phyloP scores from a whole-genome alignment of 805 yeast genomes.

The Metschnikowia lunata region DNA sequence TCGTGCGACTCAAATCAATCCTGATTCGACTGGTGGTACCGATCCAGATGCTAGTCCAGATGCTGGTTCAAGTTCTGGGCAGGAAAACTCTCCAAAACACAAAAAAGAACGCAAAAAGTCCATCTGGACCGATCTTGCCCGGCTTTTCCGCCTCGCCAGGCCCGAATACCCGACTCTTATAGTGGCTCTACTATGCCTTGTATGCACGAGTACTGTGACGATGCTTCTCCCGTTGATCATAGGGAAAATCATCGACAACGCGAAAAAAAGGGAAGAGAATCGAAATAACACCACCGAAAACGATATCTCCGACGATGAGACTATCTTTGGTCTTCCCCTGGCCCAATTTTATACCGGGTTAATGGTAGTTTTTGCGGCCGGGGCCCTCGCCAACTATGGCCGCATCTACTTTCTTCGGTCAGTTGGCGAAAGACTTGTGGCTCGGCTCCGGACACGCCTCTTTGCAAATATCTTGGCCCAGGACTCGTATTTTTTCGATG shows the following conservation, averaged over 20 bases:
- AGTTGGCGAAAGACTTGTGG: conserved; percentile 84
- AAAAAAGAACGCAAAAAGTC: conserved; percentile 1
- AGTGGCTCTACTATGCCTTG: conserved; percentile 60
- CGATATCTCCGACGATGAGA: background rate
- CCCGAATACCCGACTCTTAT: conserved; percentile 18
- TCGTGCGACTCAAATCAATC: too few species aligned
- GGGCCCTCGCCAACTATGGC: conserved; percentile 77
- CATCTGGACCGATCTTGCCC: conserved; percentile 8
- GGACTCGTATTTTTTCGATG: conserved; percentile 86
- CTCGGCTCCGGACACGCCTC: conserved; percentile 73
- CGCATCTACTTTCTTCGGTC: conserved; percentile 70
- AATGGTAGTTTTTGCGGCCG: conserved; percentile 60
- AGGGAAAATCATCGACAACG: conserved; percentile 80
- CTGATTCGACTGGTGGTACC: too few species aligned
- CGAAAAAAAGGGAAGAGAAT: conserved; percentile 27
- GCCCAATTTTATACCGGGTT: conserved; percentile 60
- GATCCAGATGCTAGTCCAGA: too few species aligned
- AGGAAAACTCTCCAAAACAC: background rate
- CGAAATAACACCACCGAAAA: conserved; percentile 16
- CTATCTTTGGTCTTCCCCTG: conserved; percentile 54
- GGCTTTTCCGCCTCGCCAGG: conserved; percentile 16
- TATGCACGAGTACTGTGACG: conserved; percentile 70
- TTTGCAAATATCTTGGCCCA: conserved; percentile 75
- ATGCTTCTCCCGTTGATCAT: conserved; percentile 80
- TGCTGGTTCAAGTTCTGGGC: too few species aligned